Conservation (phyloP, 495 filamentous ascomycete species). For the Elaphomyces granulatus region DNA sequence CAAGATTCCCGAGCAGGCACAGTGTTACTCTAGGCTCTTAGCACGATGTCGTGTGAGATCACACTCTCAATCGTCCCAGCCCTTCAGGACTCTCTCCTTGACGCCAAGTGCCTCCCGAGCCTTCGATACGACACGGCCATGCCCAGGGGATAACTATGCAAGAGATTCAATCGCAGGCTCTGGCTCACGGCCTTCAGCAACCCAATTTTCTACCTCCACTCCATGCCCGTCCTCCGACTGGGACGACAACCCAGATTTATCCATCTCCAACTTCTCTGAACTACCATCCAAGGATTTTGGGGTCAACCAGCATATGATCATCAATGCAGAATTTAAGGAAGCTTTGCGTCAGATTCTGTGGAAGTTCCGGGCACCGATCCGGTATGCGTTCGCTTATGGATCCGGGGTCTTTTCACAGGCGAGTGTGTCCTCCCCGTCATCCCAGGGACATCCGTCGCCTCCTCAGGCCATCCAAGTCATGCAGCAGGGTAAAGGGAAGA, state of each 20-base stretch:
- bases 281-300: constrained; percentile 82
- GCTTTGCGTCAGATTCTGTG: constrained; percentile 75
- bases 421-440: constrained; percentile 24
- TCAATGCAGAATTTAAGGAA: constrained; percentile 90
- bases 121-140: no score
- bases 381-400: constrained; percentile 94
- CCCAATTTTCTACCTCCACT: constrained; percentile 28
- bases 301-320: constrained; percentile 86
- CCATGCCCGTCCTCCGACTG: constrained; percentile 38
- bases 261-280: constrained; percentile 69
- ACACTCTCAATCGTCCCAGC: no score
- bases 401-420: constrained; percentile 89
- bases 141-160: no score
- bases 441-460: constrained; percentile 55
- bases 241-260: constrained; percentile 66
- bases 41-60: no score
- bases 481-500: constrained; percentile 76
- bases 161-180: no score
- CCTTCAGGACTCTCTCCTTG: no score
- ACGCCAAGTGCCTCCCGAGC: no score
- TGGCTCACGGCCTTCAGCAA: constrained; percentile 9
- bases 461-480: constrained; percentile 62
- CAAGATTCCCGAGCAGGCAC: no score
- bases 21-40: no score
- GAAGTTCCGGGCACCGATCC: constrained; percentile 84